These are phyloP conservation scores for Fusarium sarcochroum DNA, from an alignment of 2,329 filamentous ascomycete species.

Conservation along the genomic window DNA sequence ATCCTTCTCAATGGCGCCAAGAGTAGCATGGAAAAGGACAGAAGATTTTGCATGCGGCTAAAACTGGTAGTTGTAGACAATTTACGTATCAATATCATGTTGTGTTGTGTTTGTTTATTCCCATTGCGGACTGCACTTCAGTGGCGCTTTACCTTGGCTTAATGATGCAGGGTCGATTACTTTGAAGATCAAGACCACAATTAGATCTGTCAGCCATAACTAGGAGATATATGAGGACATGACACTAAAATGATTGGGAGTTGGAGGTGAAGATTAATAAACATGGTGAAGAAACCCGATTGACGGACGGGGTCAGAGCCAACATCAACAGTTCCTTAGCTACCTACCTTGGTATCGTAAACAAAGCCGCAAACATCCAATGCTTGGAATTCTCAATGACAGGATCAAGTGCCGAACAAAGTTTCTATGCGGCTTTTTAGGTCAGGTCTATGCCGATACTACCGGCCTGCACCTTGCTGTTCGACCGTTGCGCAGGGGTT, in stretches of 20 bases:
- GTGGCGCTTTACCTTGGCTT: constrained; percentile 15
- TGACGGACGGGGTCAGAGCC: too few species aligned
- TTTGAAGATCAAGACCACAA: background rate
- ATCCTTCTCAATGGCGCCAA: constrained; percentile 16
- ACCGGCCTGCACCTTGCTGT: constrained; percentile 23
- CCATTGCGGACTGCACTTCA: background rate
- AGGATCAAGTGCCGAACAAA: constrained; percentile 36
- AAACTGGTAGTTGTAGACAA: background rate
- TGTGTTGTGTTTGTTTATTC: background rate
- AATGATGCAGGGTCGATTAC: background rate
- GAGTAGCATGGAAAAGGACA: constrained; percentile 3
- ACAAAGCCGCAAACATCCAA: background rate
- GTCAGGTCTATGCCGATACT: constrained; percentile 29
- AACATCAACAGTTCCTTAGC: background rate
- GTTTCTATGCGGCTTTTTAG: constrained; percentile 32
- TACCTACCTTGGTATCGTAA: background rate
- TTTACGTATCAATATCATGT: background rate
- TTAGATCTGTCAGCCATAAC: background rate
- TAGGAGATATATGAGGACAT: background rate
- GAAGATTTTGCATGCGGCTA: constrained; percentile 16
- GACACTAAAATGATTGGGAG: background rate
- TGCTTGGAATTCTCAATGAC: constrained; percentile 6
- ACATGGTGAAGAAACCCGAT: background rate
- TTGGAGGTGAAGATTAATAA: background rate
- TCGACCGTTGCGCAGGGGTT: constrained; percentile 32